Percentiles rank a stretch among this genome's conserved stretches.
Conservation (phyloP, 257 asterid genomes). For the Petunia secreta region DNA sequence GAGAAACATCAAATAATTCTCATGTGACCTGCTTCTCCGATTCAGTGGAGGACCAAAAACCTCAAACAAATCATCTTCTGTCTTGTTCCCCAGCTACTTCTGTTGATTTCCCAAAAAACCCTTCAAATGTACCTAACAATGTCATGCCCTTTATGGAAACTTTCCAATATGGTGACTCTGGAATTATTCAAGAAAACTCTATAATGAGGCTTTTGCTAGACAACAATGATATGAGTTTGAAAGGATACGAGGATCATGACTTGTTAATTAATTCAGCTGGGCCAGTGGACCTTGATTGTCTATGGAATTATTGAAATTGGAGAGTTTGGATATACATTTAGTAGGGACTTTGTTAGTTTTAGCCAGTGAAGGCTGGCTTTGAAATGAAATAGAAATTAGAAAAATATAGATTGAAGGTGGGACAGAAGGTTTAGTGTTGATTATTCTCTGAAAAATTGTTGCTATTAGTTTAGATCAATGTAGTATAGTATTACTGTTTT, state of each 20-base stretch:
- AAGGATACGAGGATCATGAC: constrained; percentile 34
- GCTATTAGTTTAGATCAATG: not conserved
- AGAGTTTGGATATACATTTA: constrained; percentile 3
- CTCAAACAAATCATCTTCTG: constrained; percentile 31
- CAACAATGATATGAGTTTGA: constrained; percentile 21
- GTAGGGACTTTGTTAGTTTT: constrained; percentile 1
- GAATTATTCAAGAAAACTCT: constrained; percentile 21
- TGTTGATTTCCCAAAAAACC: constrained; percentile 33
- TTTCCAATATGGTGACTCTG: constrained; percentile 22
- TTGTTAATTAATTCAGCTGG: constrained; percentile 36
- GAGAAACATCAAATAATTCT: constrained; percentile 34
- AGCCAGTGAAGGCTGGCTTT: not conserved
- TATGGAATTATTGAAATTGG: constrained; percentile 42
- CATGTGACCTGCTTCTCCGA: constrained; percentile 69
- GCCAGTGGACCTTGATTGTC: constrained; percentile 41
- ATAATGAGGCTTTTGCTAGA: constrained; percentile 27
- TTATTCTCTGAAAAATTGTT: constrained; percentile 1
- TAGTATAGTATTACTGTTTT: not conserved
- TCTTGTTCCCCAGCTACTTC: constrained; percentile 37
- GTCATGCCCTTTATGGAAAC: not conserved
- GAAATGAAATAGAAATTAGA: not conserved
- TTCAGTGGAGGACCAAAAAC: constrained; percentile 39
- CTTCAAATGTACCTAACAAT: constrained; percentile 27
- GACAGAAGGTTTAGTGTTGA: not conserved
- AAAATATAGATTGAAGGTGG: constrained; percentile 21